Evolutionary conservation across 352 stramenopile species (phyloP).

Genomic region (Thraustochytrium striatum): DNA sequence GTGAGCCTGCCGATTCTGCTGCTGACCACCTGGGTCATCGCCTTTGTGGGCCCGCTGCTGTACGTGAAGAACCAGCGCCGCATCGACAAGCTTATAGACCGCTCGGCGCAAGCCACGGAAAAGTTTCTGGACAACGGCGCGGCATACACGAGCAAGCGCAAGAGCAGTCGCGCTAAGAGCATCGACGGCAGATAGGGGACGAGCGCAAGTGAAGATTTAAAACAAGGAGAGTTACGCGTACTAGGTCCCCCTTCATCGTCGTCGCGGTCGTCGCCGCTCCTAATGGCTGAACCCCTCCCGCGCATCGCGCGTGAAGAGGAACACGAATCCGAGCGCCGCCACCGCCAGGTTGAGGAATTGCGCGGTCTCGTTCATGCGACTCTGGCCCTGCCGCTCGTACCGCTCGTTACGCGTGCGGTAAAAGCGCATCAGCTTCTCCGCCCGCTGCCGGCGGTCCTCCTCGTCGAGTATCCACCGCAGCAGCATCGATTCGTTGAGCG

Average conservation of each 20-base stretch:
- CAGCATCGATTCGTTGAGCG: constrained; percentile 4
- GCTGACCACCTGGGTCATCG: constrained; percentile 23
- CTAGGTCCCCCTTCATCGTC: not conserved
- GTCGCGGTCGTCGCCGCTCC: not conserved
- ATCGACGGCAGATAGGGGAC: not conserved
- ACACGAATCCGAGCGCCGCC: too few species aligned
- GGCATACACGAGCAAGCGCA: not conserved
- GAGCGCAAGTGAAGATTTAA: not conserved
- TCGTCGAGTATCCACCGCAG: constrained; percentile 41
- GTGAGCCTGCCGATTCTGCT: constrained; percentile 7
- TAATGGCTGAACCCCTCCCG: not conserved
- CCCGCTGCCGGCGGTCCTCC: constrained; percentile 3
- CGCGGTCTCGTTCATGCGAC: not conserved
- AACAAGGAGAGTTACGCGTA: not conserved
- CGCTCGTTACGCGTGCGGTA: too few species aligned
- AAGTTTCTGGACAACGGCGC: not conserved
- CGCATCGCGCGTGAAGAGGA: not conserved
- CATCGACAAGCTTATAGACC: constrained; percentile 2
- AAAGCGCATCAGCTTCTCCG: constrained; percentile 26
- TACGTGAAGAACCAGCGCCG: constrained; percentile 27
- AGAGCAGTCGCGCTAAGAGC: not conserved
- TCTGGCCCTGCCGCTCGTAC: too few species aligned
- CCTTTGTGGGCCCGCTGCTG: constrained; percentile 4
- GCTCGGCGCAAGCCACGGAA: not conserved
- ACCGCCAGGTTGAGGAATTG: not conserved